Conservation (phyloP, 73 alveolate species). For the Tetrahymena elliotti region DNA sequence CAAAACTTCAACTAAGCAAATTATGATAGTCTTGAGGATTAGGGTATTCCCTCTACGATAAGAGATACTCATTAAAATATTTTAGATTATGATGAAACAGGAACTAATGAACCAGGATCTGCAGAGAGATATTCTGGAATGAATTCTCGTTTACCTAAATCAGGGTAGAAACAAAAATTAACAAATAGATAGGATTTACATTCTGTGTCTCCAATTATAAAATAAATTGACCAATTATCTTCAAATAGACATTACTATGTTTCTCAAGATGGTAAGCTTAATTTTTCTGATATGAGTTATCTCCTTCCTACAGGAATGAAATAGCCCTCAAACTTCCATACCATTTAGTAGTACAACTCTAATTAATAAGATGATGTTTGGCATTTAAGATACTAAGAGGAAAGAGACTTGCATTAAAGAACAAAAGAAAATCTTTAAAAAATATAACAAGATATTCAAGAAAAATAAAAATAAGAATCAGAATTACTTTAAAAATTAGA, state of each 20-base stretch:
- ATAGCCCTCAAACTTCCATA: not conserved
- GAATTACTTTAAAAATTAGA: not conserved
- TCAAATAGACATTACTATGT: not conserved
- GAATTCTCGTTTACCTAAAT: not conserved
- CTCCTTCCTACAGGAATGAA: not conserved
- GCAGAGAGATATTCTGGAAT: not conserved
- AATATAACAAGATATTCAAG: not conserved
- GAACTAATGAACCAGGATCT: not conserved
- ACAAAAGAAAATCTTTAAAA: not conserved
- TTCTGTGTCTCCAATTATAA: not conserved
- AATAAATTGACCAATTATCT: not conserved
- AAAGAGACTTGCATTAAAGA: not conserved
- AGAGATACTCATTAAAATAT: not conserved
- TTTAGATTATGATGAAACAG: not conserved
- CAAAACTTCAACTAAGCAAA: not conserved
- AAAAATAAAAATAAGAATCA: not conserved
- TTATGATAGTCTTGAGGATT: not conserved
- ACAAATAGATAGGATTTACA: not conserved
- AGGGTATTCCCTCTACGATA: not conserved
- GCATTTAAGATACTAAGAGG: not conserved
- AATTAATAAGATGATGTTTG: not conserved
- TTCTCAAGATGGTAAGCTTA: not conserved
- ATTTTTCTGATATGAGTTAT: not conserved
- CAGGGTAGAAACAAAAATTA: not conserved
- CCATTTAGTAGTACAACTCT: not conserved